These are phyloP conservation scores for Mucor velutinosus DNA, from an alignment of 371 early-diverging fungal species.

Conservation along the genomic window DNA sequence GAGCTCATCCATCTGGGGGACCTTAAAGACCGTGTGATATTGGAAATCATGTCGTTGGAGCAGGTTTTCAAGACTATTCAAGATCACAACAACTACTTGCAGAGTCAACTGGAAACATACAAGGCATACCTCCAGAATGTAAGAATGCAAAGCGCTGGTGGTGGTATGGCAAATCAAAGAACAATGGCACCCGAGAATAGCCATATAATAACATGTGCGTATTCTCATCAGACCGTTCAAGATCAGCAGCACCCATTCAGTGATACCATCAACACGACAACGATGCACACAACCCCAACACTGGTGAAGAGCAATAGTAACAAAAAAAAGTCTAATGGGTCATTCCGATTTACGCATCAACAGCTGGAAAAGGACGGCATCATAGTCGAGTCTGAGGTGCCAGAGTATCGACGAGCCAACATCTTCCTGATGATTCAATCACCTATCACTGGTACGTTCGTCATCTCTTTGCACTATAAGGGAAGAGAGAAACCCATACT, in stretches of 20 bases:
- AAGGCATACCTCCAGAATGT: constrained; percentile 92
- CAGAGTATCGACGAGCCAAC: constrained; percentile 76
- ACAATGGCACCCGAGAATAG: constrained; percentile 10
- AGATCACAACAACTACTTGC: constrained; percentile 87
- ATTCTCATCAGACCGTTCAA: background rate
- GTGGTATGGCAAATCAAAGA: constrained; percentile 46
- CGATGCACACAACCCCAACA: background rate
- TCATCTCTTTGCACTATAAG: constrained; percentile 83
- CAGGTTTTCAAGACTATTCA: constrained; percentile 84
- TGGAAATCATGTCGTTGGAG: constrained; percentile 73
- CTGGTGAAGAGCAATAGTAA: constrained; percentile 41
- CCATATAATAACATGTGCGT: background rate
- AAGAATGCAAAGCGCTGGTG: constrained; percentile 70
- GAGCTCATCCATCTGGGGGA: constrained; percentile 91
- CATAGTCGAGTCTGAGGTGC: constrained; percentile 87
- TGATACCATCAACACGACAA: background rate
- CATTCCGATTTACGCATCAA: constrained; percentile 79
- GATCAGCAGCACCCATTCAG: background rate
- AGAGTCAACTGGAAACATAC: constrained; percentile 85
- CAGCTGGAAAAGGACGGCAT: constrained; percentile 90
- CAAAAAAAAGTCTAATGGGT: constrained; percentile 48
- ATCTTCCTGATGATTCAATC: constrained; percentile 85
- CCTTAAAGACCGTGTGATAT: constrained; percentile 74
- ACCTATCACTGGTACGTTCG: constrained; percentile 84
- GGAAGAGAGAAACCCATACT: constrained; percentile 91